These are phyloP conservation scores for Alloteropsis angusta DNA, from an alignment of 202 grass and related monocot species.

Conservation along the genomic window DNA sequence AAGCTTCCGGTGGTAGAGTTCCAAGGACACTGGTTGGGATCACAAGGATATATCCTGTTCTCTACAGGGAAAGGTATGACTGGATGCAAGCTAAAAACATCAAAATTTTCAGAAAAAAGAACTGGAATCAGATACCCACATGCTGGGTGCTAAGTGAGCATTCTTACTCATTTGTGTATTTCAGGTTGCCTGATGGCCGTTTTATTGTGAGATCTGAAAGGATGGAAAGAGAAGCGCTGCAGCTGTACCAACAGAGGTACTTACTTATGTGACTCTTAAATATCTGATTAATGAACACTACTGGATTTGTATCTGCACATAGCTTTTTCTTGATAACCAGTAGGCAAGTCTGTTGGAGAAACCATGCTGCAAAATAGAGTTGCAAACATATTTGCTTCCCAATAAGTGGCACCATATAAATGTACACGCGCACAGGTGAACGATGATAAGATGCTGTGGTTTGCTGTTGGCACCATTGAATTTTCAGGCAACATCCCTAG, in stretches of 20 bases:
- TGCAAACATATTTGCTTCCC: neutral
- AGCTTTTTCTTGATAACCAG: neutral
- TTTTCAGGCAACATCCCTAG: neutral
- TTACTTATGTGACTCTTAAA: constrained; percentile 4
- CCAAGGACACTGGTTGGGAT: constrained; percentile 78
- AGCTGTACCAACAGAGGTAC: constrained; percentile 77
- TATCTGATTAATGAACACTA: neutral
- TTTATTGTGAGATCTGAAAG: constrained; percentile 86
- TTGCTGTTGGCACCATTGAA: neutral
- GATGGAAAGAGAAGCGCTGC: constrained; percentile 65
- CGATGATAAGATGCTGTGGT: neutral
- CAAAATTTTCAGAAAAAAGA: neutral
- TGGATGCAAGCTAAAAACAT: constrained; percentile 6
- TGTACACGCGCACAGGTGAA: neutral
- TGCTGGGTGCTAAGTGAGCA: neutral
- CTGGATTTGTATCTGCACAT: neutral
- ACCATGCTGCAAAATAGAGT: neutral
- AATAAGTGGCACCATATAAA: neutral
- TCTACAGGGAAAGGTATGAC: constrained; percentile 75
- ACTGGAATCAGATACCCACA: neutral
- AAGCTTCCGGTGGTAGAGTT: constrained; percentile 65
- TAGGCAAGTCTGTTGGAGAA: neutral
- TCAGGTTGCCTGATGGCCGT: constrained; percentile 66
- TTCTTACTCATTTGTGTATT: constrained; percentile 17
- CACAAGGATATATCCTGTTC: constrained; percentile 75